Conservation (phyloP, 2,329 filamentous ascomycete species). For the Epicoccum sorghinum region DNA sequence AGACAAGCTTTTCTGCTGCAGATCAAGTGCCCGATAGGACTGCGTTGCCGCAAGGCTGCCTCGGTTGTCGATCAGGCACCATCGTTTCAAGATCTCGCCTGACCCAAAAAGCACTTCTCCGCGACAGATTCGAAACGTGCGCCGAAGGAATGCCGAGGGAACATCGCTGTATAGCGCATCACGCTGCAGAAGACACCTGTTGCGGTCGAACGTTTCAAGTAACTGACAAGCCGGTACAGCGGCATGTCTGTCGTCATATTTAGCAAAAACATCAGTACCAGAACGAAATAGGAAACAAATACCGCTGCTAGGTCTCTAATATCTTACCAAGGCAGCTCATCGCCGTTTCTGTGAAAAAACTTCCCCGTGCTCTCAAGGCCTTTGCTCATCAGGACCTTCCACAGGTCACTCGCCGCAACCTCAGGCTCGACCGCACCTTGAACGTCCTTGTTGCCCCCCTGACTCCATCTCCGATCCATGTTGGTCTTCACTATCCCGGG, state of each 20-base stretch:
- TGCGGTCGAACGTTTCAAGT: not conserved
- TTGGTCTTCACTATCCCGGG: slow-evolving; percentile 52
- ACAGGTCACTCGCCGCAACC: slow-evolving; percentile 54
- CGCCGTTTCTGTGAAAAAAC: slow-evolving; percentile 54
- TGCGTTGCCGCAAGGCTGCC: not conserved
- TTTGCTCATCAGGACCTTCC: slow-evolving; percentile 49
- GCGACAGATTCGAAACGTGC: slow-evolving; percentile 2
- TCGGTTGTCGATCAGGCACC: not conserved
- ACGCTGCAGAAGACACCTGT: not conserved
- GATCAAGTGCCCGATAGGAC: not conserved
- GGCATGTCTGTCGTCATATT: not conserved
- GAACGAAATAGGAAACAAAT: too few species aligned
- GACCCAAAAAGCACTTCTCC: slow-evolving; percentile 1
- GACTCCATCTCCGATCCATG: slow-evolving; percentile 30
- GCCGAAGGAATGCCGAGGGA: not conserved
- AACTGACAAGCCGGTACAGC: not conserved
- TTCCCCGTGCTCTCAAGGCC: slow-evolving; percentile 50
- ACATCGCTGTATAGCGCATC: not conserved
- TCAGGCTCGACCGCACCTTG: slow-evolving; percentile 53
- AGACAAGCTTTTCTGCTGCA: not conserved
- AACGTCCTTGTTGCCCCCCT: slow-evolving; percentile 23
- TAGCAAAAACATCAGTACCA: not conserved
- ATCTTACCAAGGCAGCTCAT: slow-evolving; percentile 52
- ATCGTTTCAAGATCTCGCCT: slow-evolving; percentile 9
- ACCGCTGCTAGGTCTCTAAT: too few species aligned